phyloP scores from a whole-genome alignment of 495 filamentous ascomycete genomes.

The Sabuloglossum arenarium region DNA sequence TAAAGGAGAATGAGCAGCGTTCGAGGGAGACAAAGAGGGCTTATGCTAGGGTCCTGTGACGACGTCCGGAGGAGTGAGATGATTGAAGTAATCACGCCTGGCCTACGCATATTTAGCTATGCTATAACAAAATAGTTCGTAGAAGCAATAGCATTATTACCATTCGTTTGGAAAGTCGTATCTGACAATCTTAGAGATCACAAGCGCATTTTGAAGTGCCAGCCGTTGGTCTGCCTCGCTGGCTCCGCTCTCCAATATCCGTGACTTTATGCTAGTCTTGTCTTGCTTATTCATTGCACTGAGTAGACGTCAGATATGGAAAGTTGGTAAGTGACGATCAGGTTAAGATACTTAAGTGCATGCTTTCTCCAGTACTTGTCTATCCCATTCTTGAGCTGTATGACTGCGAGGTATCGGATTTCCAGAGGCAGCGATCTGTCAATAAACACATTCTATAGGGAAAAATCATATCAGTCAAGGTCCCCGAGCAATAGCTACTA shows the following conservation, averaged over 20 bases:
- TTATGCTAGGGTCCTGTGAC: constrained; percentile 21
- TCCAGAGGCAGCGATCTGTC: constrained; percentile 53
- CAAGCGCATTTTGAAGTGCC: constrained; percentile 68
- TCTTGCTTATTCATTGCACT: constrained; percentile 54
- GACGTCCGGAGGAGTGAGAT: constrained; percentile 37
- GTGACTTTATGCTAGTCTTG: constrained; percentile 50
- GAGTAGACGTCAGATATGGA: constrained; percentile 4
- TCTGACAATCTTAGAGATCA: constrained; percentile 68
- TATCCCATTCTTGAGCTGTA: constrained; percentile 87
- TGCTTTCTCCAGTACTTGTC: constrained; percentile 82
- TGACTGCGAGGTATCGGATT: constrained; percentile 72
- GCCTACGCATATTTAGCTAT: constrained; percentile 13
- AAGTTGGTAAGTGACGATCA: background rate
- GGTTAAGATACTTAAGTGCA: constrained; percentile 30
- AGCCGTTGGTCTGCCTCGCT: constrained; percentile 52
- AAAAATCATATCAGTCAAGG: background rate
- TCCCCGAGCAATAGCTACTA: background rate
- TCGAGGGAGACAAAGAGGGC: constrained; percentile 39
- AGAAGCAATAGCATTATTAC: constrained; percentile 7
- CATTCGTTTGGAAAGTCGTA: constrained; percentile 80
- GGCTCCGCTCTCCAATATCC: constrained; percentile 48
- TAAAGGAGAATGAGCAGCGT: constrained; percentile 58
- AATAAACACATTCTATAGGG: constrained; percentile 45
- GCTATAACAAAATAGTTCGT: background rate
- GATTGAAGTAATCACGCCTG: constrained; percentile 31